Conservation (phyloP, 768 basidiomycete genomes). For the Lentinus brumalis region DNA sequence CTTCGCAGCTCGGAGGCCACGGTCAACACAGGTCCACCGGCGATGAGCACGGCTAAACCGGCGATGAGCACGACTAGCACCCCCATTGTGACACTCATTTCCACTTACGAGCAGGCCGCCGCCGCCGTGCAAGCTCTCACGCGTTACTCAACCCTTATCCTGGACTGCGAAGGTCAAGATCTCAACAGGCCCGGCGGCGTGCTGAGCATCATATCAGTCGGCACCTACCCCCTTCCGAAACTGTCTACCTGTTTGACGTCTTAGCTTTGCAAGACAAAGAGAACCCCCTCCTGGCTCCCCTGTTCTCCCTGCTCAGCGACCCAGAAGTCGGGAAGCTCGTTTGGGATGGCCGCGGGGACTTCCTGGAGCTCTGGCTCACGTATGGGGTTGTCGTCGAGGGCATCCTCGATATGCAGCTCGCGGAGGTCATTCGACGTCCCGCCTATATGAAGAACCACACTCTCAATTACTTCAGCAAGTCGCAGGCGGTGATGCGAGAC, state of each 20-base stretch:
- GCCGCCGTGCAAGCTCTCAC: conserved; percentile 4
- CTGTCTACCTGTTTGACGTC: conserved; percentile 41
- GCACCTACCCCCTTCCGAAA: conserved; percentile 34
- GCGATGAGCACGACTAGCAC: neutral
- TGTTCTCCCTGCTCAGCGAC: conserved; percentile 34
- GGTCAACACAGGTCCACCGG: neutral
- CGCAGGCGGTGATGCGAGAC: neutral
- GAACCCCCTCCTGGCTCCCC: conserved; percentile 23
- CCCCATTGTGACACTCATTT: neutral
- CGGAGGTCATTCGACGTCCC: conserved; percentile 30
- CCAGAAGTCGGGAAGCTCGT: conserved; percentile 38
- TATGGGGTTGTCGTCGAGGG: conserved; percentile 34
- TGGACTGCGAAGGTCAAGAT: conserved; percentile 46
- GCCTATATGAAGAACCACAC: neutral
- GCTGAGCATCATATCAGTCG: conserved; percentile 42
- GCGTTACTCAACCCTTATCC: conserved; percentile 25
- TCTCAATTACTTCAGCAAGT: conserved; percentile 22
- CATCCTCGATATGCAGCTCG: conserved; percentile 45
- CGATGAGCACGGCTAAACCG: neutral
- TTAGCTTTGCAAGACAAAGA: conserved; percentile 29
- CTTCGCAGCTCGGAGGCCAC: too few relatives aligned
- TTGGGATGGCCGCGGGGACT: conserved; percentile 47
- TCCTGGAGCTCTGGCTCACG: conserved; percentile 34
- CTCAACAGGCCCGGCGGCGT: conserved; percentile 36
- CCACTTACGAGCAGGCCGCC: conserved; percentile 4